Conservation (phyloP, 1,284 basidiomycete species). For the Meripilus lineatus region DNA sequence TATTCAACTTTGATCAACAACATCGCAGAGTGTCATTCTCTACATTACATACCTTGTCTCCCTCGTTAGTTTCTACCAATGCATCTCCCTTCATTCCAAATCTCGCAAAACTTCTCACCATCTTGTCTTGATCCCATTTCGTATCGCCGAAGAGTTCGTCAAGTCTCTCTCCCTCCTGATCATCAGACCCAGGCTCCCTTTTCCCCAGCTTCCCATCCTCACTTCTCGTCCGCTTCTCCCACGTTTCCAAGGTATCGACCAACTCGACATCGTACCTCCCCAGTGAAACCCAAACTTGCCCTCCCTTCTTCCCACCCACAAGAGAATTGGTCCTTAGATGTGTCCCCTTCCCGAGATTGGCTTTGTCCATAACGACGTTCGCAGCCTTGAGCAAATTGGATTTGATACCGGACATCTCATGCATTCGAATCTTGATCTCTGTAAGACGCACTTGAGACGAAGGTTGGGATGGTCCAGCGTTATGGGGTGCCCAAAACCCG, state of each 20-base stretch:
- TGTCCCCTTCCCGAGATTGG: slow-evolving; percentile 28
- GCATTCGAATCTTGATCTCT: slow-evolving; percentile 53
- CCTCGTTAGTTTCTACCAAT: slow-evolving; percentile 20
- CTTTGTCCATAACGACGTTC: slow-evolving; percentile 45
- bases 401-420: slow-evolving; percentile 46
- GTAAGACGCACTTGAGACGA: slow-evolving; percentile 36
- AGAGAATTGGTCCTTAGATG: slow-evolving; percentile 12
- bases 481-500: slow-evolving; percentile 44
- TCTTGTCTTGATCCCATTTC: slow-evolving; percentile 68
- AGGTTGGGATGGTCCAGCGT: slow-evolving; percentile 14
- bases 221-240: slow-evolving; percentile 51
- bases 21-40: no score
- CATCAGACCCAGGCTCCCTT: slow-evolving; percentile 30
- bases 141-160: slow-evolving; percentile 45
- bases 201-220: slow-evolving; percentile 35
- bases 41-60: background rate
- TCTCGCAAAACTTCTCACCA: slow-evolving; percentile 71
- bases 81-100: slow-evolving; percentile 40
- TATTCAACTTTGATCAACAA: background rate
- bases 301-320: slow-evolving; percentile 25
- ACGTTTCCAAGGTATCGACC: slow-evolving; percentile 53
- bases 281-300: slow-evolving; percentile 69
- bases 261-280: slow-evolving; percentile 72
- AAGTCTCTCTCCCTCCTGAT: slow-evolving; percentile 33
- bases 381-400: slow-evolving; percentile 49